Percentiles rank a stretch among this genome's conserved stretches.
Evolutionary conservation across 345 rosid genomes (phyloP).

Genomic region (Ceriops decandra): DNA sequence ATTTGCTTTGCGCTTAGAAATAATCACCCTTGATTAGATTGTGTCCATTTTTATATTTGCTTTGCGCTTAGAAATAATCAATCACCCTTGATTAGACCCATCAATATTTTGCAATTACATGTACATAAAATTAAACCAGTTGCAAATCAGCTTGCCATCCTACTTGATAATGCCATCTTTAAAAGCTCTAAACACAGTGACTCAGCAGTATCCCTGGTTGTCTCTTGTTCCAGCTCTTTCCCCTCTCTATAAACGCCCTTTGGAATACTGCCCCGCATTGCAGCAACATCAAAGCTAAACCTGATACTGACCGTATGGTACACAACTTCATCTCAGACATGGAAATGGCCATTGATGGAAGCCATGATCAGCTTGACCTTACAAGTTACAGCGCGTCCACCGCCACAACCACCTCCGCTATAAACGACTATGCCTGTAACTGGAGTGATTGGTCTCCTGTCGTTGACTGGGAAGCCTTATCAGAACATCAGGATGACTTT

Average conservation of each 20-base stretch:
- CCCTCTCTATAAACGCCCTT: background rate
- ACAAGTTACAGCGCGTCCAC: slow-evolving; percentile 35
- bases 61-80: too few relatives aligned
- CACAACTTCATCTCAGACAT: slow-evolving; percentile 23
- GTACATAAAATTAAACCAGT: background rate
- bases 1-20: too few relatives aligned
- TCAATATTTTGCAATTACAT: too few relatives aligned
- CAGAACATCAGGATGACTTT: slow-evolving; percentile 45
- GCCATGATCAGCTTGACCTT: slow-evolving; percentile 38
- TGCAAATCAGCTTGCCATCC: slow-evolving; percentile 8
- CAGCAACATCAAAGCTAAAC: background rate
- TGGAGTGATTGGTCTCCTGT: slow-evolving; percentile 70
- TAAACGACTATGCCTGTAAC: slow-evolving; percentile 28
- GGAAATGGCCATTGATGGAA: slow-evolving; percentile 52
- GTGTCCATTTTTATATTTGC: too few relatives aligned
- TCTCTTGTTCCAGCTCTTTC: slow-evolving; percentile 32
- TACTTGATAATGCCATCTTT: slow-evolving; percentile 16
- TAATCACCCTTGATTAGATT: too few relatives aligned
- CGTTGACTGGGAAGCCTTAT: slow-evolving; percentile 67
- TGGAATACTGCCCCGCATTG: background rate
- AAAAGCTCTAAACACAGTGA: slow-evolving; percentile 6
- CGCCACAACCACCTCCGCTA: slow-evolving; percentile 30
- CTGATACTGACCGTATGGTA: background rate
- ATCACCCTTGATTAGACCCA: too few relatives aligned
- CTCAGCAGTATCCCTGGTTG: slow-evolving; percentile 21